A percentile compares a stretch with the other conserved stretches of the same genome.
Evolutionary conservation across 1,139 yeast genomes (phyloP).

Genomic region (Sugiyamaella novakii): DNA sequence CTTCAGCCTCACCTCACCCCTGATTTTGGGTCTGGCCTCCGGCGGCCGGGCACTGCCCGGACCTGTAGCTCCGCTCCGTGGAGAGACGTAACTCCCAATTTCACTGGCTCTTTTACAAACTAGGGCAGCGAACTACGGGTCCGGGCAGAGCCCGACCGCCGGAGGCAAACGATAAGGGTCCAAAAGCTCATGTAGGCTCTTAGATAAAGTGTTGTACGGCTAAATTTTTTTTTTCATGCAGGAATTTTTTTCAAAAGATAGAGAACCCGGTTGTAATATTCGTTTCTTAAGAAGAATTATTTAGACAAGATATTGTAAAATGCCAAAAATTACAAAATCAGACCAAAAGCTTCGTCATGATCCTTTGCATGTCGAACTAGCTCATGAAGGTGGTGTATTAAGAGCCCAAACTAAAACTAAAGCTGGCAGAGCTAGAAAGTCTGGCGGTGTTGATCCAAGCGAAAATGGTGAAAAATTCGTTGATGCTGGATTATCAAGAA

Average conservation of each 20-base stretch:
- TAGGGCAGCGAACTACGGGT: too few relatives aligned
- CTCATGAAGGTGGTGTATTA: slow-evolving; percentile 70
- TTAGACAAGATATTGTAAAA: slow-evolving; percentile 18
- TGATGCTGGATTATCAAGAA: slow-evolving; percentile 82
- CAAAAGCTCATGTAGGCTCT: too few relatives aligned
- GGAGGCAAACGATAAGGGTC: too few relatives aligned
- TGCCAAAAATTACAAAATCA: slow-evolving; percentile 38
- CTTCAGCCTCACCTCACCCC: too few relatives aligned
- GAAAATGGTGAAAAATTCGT: slow-evolving; percentile 63
- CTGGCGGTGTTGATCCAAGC: slow-evolving; percentile 43
- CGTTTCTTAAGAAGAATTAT: neutral
- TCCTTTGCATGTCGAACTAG: slow-evolving; percentile 76
- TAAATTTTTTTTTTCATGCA: slow-evolving; percentile 9
- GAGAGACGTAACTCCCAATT: too few relatives aligned
- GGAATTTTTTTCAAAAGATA: slow-evolving; percentile 6
- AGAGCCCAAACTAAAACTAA: slow-evolving; percentile 46
- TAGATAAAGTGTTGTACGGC: slow-evolving; percentile 15
- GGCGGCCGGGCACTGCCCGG: neutral
- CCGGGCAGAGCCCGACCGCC: too few relatives aligned
- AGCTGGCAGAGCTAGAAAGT: slow-evolving; percentile 26
- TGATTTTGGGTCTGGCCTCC: too few relatives aligned
- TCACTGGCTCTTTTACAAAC: too few relatives aligned
- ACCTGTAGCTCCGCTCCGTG: too few relatives aligned
- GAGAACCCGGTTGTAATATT: neutral
- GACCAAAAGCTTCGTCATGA: slow-evolving; percentile 56